phyloP scores from a whole-genome alignment of 2,329 filamentous ascomycete genomes.

The Colletotrichum zoysiae region DNA sequence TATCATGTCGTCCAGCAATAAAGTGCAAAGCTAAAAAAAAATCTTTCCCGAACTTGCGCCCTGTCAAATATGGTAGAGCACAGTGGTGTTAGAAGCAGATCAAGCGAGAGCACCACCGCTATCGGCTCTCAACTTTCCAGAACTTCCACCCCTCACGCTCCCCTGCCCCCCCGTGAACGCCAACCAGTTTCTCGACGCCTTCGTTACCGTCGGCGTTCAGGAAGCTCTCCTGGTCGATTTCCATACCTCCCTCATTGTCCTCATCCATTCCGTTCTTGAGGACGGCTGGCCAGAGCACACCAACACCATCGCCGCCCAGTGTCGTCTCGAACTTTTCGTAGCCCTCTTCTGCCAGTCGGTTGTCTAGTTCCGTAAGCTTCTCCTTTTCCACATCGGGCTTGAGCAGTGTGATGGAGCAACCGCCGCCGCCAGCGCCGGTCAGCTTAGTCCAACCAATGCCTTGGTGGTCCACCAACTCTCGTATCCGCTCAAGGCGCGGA shows the following conservation, averaged over 20 bases:
- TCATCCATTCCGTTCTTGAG: slow-evolving; percentile 86
- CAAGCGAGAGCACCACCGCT: slow-evolving; percentile 2
- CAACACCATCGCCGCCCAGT: slow-evolving; percentile 92
- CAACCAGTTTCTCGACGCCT: slow-evolving; percentile 86
- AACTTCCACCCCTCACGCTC: slow-evolving; percentile 88
- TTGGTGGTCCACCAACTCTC: slow-evolving; percentile 89
- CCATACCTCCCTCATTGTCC: slow-evolving; percentile 84
- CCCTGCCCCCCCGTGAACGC: slow-evolving; percentile 76
- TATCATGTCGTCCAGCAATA: slow-evolving; percentile 34
- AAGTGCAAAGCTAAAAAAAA: slow-evolving; percentile 1
- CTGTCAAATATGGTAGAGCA: slow-evolving; percentile 9
- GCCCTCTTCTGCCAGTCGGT: slow-evolving; percentile 75
- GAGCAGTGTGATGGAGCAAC: slow-evolving; percentile 93
- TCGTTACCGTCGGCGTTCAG: slow-evolving; percentile 85
- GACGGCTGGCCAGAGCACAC: slow-evolving; percentile 93
- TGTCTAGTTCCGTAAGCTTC: slow-evolving; percentile 73
- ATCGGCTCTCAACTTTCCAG: slow-evolving; percentile 74
- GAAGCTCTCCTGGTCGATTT: slow-evolving; percentile 89
- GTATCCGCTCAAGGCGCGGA: slow-evolving; percentile 89
- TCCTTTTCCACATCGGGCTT: slow-evolving; percentile 72
- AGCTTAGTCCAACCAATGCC: slow-evolving; percentile 97
- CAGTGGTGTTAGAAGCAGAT: slow-evolving; percentile 10
- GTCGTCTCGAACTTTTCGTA: slow-evolving; percentile 91
- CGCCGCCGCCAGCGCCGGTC: slow-evolving; percentile 94
- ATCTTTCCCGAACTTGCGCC: slow-evolving; percentile 12